Evolutionary conservation across 805 yeast species (phyloP).

Genomic region (Metahyphopichia silvanorum): DNA sequence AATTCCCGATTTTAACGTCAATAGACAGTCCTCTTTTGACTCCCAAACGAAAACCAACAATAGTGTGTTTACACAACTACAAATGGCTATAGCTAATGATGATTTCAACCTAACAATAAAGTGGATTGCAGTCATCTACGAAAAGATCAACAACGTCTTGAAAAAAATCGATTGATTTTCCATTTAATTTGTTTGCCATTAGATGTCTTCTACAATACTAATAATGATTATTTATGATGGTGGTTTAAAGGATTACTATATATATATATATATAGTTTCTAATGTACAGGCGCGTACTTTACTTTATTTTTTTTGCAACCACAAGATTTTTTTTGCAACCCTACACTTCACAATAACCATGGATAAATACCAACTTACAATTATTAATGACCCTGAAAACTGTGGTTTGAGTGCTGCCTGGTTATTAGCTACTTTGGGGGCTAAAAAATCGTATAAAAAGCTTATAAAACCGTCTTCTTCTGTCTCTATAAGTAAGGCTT

Average conservation of each 20-base stretch:
- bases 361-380: neutral
- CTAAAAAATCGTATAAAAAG: slow-evolving; percentile 22
- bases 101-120: slow-evolving; percentile 21
- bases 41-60: slow-evolving; percentile 5
- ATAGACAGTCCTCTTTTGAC: slow-evolving; percentile 4
- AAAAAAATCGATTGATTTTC: slow-evolving; percentile 12
- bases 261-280: no score
- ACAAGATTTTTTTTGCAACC: neutral
- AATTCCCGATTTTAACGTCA: slow-evolving; percentile 10
- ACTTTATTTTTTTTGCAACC: neutral
- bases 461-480: slow-evolving; percentile 26
- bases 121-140: slow-evolving; percentile 21
- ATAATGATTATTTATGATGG: no score
- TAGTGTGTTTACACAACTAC: slow-evolving; percentile 19
- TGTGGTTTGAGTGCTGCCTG: slow-evolving; percentile 24
- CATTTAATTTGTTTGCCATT: no score
- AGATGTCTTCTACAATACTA: no score
- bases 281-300: neutral
- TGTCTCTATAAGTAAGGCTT: slow-evolving; percentile 41
- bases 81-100: slow-evolving; percentile 14
- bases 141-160: slow-evolving; percentile 15
- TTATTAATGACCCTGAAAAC: slow-evolving; percentile 1
- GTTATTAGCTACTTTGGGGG: slow-evolving; percentile 42
- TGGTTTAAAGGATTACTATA: no score
- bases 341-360: neutral